phyloP scores from a whole-genome alignment of 2,329 filamentous ascomycete genomes.

The Fusarium domesticum region DNA sequence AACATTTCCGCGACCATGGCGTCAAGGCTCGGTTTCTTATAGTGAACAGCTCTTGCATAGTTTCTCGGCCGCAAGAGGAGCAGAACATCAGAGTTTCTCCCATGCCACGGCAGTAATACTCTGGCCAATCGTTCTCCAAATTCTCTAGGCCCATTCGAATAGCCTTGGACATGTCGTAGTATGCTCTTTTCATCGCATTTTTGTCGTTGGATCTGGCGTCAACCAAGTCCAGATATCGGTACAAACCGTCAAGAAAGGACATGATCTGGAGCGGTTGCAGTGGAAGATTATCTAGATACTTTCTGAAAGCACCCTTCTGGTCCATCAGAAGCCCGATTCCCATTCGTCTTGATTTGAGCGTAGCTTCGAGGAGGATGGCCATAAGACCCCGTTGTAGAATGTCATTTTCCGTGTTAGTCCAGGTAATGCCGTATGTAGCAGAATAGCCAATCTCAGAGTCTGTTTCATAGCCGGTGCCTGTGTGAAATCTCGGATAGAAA shows the following conservation, averaged over 20 bases:
- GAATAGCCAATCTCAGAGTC: neutral
- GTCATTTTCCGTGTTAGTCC: constrained; percentile 34
- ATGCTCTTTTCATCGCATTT: constrained; percentile 14
- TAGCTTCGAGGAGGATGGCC: constrained; percentile 33
- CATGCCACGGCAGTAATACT: constrained; percentile 29
- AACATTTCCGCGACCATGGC: constrained; percentile 25
- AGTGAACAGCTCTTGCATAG: constrained; percentile 32
- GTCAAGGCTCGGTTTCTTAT: neutral
- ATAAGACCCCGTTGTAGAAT: constrained; percentile 35
- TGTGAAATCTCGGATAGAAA: constrained; percentile 35
- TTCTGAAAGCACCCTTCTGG: constrained; percentile 29
- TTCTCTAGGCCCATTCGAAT: constrained; percentile 29
- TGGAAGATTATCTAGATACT: constrained; percentile 31
- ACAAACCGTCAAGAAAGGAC: constrained; percentile 34
- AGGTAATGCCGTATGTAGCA: constrained; percentile 16
- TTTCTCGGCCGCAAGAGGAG: constrained; percentile 35
- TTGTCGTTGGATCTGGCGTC: neutral
- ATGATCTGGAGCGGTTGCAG: constrained; percentile 29
- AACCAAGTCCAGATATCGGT: constrained; percentile 29
- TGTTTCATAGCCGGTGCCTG: constrained; percentile 23
- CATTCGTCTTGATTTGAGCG: constrained; percentile 34
- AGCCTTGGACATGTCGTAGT: constrained; percentile 36
- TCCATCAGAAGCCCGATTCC: constrained; percentile 31
- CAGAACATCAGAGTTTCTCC: constrained; percentile 29
- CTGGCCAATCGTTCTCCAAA: constrained; percentile 18